Base-by-base conservation (phyloP, 345 rosid species). In the Syzygium aromaticum region DNA sequence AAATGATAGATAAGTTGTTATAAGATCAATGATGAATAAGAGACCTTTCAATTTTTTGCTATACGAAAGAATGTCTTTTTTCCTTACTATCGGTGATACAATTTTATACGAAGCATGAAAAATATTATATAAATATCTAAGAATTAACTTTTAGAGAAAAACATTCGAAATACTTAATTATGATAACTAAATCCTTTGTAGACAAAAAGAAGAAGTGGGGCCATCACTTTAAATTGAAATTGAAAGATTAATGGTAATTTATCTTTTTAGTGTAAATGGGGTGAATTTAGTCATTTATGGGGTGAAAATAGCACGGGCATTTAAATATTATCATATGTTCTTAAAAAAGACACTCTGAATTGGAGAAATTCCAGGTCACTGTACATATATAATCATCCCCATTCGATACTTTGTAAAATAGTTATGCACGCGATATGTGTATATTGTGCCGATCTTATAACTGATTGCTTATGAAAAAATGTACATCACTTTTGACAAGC, bases 341-440 rank as follows among this genome's bases (percentile, higher is more conserved):
- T 17, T 16, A 6, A 64, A 7, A 64, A 63, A 16, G 0, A 7
- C 3, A 64, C 33, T 9, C 16, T 64, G 22, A 22, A 7, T 8
- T 7, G 19, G 43, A 3, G 43, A 28, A 64, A 30, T 30, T 30
- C 12, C 22, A 28, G 1, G 11, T 30, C 0, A 1, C 0, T 2
- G 1, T 14, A 15, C 2, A 1, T 15, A 5, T 63, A 63, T 13
- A 61, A 61, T 63, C 40, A 63, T 28, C 40, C 40, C 21, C 0
- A 30, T 28, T 63, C 21, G 0, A 28, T 7, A 1, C 40, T 28
- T 64, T 21, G 1, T 15, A 17, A 8, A 15, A 64, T 28, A 28
- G 5, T 28, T 64, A 21, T 7, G 19, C 77, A 7, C 5, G 10
- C 1, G 38, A 28, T 2, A 14, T 63, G 19, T 28, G 19, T 0